Evolutionary conservation across 352 stramenopile genomes (phyloP).

Genomic region (Globisporangium mamillatum): DNA sequence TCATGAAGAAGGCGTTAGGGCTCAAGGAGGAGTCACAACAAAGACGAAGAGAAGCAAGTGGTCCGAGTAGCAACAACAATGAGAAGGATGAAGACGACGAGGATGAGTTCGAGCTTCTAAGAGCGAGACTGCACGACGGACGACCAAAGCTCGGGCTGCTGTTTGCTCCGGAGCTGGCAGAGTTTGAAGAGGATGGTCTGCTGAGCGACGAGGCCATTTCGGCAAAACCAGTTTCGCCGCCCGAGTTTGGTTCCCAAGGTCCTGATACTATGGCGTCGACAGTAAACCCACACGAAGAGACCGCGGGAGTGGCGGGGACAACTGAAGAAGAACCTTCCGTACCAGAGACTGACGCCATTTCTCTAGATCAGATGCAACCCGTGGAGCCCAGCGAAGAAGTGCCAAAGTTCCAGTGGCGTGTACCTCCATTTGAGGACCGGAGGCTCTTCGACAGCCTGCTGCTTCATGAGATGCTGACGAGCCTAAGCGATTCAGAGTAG

Average conservation of each 20-base stretch:
- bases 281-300: not conserved
- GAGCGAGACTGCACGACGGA: not conserved
- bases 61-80: conserved; percentile 22
- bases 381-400: not conserved
- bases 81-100: conserved; percentile 17
- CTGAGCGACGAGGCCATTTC: not conserved
- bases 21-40: conserved; percentile 10
- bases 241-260: not conserved
- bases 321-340: not conserved
- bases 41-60: not conserved
- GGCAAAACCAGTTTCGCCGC: not conserved
- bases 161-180: conserved; percentile 42
- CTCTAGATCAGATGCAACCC: not conserved
- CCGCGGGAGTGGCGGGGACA: not conserved
- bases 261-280: not conserved
- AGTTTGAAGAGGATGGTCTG: conserved; percentile 63
- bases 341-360: not conserved
- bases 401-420: conserved; percentile 20
- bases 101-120: not conserved
- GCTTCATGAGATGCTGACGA: conserved; percentile 19
- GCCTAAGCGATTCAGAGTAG: conserved; percentile 2
- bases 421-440: conserved; percentile 20
- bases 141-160: conserved; percentile 19
- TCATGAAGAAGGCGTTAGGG: conserved; percentile 31
- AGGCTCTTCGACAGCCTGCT: conserved; percentile 21